These are phyloP conservation scores for Sporothrix pseudoabietina DNA, from an alignment of 2,329 filamentous ascomycete species.

Conservation along the genomic window DNA sequence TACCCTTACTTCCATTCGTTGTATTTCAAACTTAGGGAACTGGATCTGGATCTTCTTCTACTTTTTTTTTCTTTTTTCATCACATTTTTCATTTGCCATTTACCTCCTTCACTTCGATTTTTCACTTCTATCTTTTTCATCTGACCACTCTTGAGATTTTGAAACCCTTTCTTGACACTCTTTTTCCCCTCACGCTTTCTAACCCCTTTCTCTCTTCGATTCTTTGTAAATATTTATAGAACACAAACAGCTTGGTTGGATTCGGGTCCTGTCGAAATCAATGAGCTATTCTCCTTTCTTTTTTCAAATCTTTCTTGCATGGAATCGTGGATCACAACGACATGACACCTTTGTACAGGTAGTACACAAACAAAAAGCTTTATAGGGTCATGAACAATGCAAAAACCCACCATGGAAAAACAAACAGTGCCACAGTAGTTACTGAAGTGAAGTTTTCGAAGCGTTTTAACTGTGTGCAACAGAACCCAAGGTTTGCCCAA, in stretches of 20 bases:
- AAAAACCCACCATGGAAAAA: constrained; percentile 7
- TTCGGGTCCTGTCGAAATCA: background rate
- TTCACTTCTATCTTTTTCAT: constrained; percentile 16
- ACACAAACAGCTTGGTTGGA: constrained; percentile 3
- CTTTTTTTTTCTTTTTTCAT: constrained; percentile 23
- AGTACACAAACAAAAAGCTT: background rate
- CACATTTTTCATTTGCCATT: constrained; percentile 14
- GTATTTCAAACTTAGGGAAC: constrained; percentile 31
- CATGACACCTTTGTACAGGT: background rate
- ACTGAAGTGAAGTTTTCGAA: background rate
- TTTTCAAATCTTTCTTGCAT: constrained; percentile 11
- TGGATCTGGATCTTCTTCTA: constrained; percentile 22
- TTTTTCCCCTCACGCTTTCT: constrained; percentile 6
- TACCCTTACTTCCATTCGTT: constrained; percentile 35
- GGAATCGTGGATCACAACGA: constrained; percentile 2
- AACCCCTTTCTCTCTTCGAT: constrained; percentile 11
- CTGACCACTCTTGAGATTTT: constrained; percentile 13
- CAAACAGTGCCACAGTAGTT: background rate
- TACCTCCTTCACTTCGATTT: background rate
- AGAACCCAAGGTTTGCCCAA: background rate
- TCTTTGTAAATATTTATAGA: constrained; percentile 25
- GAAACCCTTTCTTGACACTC: constrained; percentile 24
- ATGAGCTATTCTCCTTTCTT: constrained; percentile 13
- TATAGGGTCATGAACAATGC: constrained; percentile 20
- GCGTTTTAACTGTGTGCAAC: background rate